These are phyloP conservation scores for Porpolomopsis calyptriformis DNA, from an alignment of 768 basidiomycete species.

Conservation along the genomic window DNA sequence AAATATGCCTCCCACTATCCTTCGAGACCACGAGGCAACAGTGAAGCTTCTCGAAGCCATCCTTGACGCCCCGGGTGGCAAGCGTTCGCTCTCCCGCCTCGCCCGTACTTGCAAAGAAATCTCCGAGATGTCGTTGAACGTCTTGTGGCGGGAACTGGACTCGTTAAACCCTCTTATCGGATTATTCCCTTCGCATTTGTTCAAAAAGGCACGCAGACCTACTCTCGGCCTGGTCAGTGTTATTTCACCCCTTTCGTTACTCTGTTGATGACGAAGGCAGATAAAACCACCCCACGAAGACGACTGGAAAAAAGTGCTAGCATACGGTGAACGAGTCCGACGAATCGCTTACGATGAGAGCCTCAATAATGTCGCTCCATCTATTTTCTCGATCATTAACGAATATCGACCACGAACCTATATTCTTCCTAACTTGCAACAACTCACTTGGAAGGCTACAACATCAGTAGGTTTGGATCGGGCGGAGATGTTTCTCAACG, in stretches of 20 bases:
- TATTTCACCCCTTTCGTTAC: background rate
- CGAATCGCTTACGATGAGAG: conserved; percentile 62
- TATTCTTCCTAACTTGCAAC: conserved; percentile 59
- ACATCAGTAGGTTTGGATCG: conserved; percentile 56
- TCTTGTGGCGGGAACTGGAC: conserved; percentile 72
- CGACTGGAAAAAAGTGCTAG: conserved; percentile 59
- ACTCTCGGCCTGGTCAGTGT: conserved; percentile 64
- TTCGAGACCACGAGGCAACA: conserved; percentile 53
- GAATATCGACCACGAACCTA: conserved; percentile 51
- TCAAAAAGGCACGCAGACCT: conserved; percentile 63
- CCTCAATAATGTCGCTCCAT: conserved; percentile 49
- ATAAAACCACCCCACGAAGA: conserved; percentile 49
- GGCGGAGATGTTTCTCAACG: conserved; percentile 52
- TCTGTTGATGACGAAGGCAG: conserved; percentile 22
- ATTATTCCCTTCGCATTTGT: conserved; percentile 54
- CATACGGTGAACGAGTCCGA: conserved; percentile 57
- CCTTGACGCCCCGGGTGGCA: conserved; percentile 49
- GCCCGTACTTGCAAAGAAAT: conserved; percentile 68
- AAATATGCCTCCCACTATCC: conserved; percentile 41
- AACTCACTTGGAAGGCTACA: conserved; percentile 65
- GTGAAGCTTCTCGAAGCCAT: conserved; percentile 38
- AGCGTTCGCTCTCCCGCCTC: conserved; percentile 56
- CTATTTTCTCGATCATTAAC: conserved; percentile 58
- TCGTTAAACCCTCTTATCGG: conserved; percentile 62
- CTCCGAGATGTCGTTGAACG: conserved; percentile 57